Base-by-base conservation (phyloP, 257 asterid species). In the Primulina huaijiensis region DNA sequence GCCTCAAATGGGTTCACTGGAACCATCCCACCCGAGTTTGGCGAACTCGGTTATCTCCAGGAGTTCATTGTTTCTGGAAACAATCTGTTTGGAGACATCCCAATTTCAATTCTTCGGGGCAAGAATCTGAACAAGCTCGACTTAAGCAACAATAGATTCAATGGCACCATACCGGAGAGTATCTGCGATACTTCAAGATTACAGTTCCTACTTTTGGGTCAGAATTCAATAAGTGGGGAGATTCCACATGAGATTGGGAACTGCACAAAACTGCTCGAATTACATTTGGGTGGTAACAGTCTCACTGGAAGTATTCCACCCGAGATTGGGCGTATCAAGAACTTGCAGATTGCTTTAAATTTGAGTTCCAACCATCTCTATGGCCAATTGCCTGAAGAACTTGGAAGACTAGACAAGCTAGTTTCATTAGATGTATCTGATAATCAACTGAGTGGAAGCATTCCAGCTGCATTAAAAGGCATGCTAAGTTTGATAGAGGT, bases 401-500 rank as follows among this genome's bases (percentile, higher is more conserved):
- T 94, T 2, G 99, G 97, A 35, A 84, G 79, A 75, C 84, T 94
- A 30, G 97, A 91, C 86, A 94, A 89, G 87, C 83, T 94, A 68
- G 99, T 94, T 75, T 84, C 97, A 33, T 75, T 94, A 64, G 97
- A 94, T 55, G 88, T 94, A 1, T 89, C 99, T 37, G 82, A 77
- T 69, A 94, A 94, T 81, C 96, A 85, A 79, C 89, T 94, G n/a
- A 58, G 79, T 31, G 97, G 99, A 43, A 82, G 75, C 74, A 94
- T 94, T 59, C 97, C 99, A 1, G 10, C 74, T 8, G 83, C 90
- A 9, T 71, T 88, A 72, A 89, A 77, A 67, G 99, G 97, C 64
- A 94, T 94, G 99, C 75, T 84, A 65, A 94, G 99, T 71, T 83
- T 91, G 87, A 91, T 94, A 14, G 96, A 88, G 82, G 97, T 94